A percentile compares a stretch with the other conserved stretches of the same genome.
phyloP scores from a whole-genome alignment of 768 basidiomycete genomes.

The Boletus pseudo-olivaceus region DNA sequence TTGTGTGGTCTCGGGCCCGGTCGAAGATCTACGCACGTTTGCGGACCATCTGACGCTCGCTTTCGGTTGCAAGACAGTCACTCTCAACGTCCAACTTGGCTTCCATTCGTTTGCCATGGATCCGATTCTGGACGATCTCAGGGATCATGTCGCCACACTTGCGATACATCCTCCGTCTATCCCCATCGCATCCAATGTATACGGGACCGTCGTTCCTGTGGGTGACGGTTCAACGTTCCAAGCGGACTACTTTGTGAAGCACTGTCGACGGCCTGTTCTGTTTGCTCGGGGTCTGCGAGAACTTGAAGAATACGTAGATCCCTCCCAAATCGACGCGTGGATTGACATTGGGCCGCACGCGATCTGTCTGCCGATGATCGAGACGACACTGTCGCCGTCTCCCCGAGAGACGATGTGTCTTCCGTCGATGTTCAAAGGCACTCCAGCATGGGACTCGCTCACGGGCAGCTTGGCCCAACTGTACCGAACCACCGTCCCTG shows the following conservation, averaged over 20 bases:
- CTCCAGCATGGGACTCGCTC: slow-evolving; percentile 45
- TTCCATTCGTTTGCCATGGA: slow-evolving; percentile 68
- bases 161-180: slow-evolving; percentile 47
- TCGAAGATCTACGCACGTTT: slow-evolving; percentile 41
- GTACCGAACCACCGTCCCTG: slow-evolving; percentile 37
- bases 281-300: slow-evolving; percentile 51
- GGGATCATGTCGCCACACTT: slow-evolving; percentile 35
- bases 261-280: slow-evolving; percentile 54
- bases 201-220: slow-evolving; percentile 48
- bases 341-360: slow-evolving; percentile 69
- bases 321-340: slow-evolving; percentile 43
- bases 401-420: slow-evolving; percentile 40
- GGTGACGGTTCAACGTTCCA: slow-evolving; percentile 50
- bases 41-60: slow-evolving; percentile 37
- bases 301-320: slow-evolving; percentile 29
- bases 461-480: slow-evolving; percentile 45
- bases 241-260: slow-evolving; percentile 52
- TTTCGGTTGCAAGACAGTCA: slow-evolving; percentile 36
- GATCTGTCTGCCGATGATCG: slow-evolving; percentile 54
- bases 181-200: slow-evolving; percentile 60
- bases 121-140: slow-evolving; percentile 51
- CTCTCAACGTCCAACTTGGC: slow-evolving; percentile 56
- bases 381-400: slow-evolving; percentile 23
- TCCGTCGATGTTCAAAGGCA: slow-evolving; percentile 46
- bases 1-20: slow-evolving; percentile 57